Evolutionary conservation across 139 green algal species (phyloP).

Genomic region (Trebouxia sp.): DNA sequence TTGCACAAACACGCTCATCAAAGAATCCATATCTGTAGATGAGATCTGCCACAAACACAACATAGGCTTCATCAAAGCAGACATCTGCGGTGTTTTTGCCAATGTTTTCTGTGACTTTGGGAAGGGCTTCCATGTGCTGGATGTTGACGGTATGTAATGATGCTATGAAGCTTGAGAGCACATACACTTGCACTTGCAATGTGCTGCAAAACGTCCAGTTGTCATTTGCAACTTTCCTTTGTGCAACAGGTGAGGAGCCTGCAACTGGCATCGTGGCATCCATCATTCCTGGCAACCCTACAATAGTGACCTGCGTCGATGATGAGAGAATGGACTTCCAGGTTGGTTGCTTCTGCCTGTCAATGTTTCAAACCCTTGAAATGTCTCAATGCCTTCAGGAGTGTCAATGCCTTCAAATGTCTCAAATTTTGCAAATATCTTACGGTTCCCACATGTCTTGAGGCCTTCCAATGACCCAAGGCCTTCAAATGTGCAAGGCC

Average conservation of each 20-base stretch:
- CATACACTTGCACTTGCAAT: too few relatives aligned
- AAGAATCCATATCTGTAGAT: constrained; percentile 75
- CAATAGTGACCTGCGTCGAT: constrained; percentile 95
- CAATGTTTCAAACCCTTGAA: too few relatives aligned
- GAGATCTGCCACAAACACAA: constrained; percentile 74
- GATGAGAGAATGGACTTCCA: constrained; percentile 98
- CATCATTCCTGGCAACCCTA: constrained; percentile 68
- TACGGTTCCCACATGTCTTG: too few relatives aligned
- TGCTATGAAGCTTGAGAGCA: neutral
- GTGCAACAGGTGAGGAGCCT: constrained; percentile 80
- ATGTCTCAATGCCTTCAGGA: too few relatives aligned
- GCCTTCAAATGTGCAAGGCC: too few relatives aligned
- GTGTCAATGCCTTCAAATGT: too few relatives aligned
- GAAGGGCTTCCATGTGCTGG: constrained; percentile 79
- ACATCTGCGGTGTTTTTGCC: constrained; percentile 92
- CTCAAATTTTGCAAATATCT: too few relatives aligned
- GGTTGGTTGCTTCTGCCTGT: constrained; percentile 39
- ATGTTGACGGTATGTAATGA: constrained; percentile 79
- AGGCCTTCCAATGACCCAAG: too few relatives aligned
- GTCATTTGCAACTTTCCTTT: neutral
- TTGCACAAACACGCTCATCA: constrained; percentile 61
- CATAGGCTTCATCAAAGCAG: constrained; percentile 87
- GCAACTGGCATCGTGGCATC: constrained; percentile 92
- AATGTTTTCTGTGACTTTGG: constrained; percentile 97
- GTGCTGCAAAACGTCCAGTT: neutral